Evolutionary conservation across 805 yeast species (phyloP).

Genomic region (Lachancea nothofagi): DNA sequence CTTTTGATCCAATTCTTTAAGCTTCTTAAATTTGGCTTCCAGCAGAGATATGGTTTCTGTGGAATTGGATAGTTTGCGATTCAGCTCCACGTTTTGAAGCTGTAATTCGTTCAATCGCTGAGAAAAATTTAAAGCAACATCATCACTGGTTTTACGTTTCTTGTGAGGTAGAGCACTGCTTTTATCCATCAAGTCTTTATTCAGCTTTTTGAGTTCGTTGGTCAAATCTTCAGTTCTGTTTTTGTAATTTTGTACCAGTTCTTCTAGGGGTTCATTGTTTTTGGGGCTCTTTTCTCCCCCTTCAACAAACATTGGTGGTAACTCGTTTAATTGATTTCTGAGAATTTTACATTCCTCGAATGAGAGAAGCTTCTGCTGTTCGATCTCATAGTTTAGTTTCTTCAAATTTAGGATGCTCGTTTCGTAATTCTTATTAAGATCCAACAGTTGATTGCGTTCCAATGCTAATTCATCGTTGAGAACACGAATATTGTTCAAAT

Average conservation of each 20-base stretch:
- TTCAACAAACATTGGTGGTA: conserved; percentile 32
- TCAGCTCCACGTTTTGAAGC: conserved; percentile 38
- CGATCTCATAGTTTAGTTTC: conserved; percentile 39
- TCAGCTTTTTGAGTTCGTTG: conserved; percentile 33
- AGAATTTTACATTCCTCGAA: conserved; percentile 54
- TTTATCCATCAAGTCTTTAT: conserved; percentile 22
- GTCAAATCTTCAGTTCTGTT: conserved; percentile 43
- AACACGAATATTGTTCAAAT: conserved; percentile 20
- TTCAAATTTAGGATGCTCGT: conserved; percentile 27
- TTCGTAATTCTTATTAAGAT: conserved; percentile 25
- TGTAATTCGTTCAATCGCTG: conserved; percentile 35
- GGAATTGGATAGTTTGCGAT: conserved; percentile 35
- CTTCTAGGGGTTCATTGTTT: conserved; percentile 21
- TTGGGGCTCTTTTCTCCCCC: conserved; percentile 16
- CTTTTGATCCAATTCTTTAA: conserved; percentile 34
- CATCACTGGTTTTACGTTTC: conserved; percentile 29
- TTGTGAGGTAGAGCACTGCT: conserved; percentile 15
- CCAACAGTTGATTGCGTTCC: conserved; percentile 36
- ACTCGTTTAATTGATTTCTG: conserved; percentile 48
- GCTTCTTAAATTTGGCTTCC: conserved; percentile 35
- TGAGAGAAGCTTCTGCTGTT: conserved; percentile 48
- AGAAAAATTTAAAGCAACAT: conserved; percentile 25
- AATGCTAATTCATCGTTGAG: conserved; percentile 34
- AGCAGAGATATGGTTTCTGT: conserved; percentile 35
- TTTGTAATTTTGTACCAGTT: conserved; percentile 52